A percentile compares a stretch with the other conserved stretches of the same genome.
phyloP scores from a whole-genome alignment of 441 rosid species.

The Dalechampia spathulata region DNA sequence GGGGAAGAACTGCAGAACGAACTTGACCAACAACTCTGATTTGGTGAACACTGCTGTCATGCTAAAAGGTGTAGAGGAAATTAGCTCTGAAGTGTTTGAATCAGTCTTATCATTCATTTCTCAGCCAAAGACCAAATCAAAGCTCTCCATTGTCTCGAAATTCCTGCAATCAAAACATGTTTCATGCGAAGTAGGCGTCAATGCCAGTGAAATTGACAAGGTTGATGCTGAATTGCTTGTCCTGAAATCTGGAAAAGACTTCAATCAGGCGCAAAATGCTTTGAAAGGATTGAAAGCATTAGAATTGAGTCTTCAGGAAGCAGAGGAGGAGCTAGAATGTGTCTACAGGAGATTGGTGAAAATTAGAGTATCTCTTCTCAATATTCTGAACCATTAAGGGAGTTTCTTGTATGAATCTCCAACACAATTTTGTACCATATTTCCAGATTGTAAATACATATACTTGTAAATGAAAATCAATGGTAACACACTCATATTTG shows the following conservation, averaged over 20 bases:
- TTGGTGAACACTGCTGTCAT: background rate
- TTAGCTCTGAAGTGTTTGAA: slow-evolving; percentile 10
- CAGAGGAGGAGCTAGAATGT: slow-evolving; percentile 12
- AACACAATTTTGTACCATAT: background rate
- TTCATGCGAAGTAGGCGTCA: background rate
- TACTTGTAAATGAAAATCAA: no score
- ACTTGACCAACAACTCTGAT: no score
- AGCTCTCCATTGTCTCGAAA: slow-evolving; percentile 26
- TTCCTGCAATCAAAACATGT: slow-evolving; percentile 19
- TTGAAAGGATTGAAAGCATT: slow-evolving; percentile 4
- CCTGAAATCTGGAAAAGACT: slow-evolving; percentile 19
- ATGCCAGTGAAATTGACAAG: background rate
- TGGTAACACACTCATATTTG: no score
- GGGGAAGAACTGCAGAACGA: background rate
- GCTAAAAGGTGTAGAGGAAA: slow-evolving; percentile 19
- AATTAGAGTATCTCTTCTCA: background rate
- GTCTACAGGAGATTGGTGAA: slow-evolving; percentile 8
- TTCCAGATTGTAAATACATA: background rate
- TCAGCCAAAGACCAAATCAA: slow-evolving; percentile 16
- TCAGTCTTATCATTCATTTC: slow-evolving; percentile 27
- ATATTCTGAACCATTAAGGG: background rate
- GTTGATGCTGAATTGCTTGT: slow-evolving; percentile 13
- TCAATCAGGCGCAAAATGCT: background rate
- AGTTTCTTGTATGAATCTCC: no score
- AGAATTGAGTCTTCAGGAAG: background rate